Evolutionary conservation across 352 stramenopile genomes (phyloP).

Genomic region (Globisporangium heterothallicum): DNA sequence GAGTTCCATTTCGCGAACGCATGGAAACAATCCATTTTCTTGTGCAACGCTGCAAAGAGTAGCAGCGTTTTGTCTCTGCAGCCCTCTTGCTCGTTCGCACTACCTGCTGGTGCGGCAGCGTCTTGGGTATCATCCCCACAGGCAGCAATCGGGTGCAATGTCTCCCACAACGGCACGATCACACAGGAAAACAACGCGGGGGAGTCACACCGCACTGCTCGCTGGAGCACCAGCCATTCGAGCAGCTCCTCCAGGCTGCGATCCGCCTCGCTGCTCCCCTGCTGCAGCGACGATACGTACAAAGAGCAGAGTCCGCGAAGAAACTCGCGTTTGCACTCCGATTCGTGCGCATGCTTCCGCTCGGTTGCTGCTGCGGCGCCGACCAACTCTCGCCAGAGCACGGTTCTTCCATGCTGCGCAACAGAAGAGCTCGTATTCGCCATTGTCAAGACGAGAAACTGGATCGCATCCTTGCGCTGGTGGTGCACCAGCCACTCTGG

Average conservation of each 20-base stretch:
- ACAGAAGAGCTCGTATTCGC: background rate
- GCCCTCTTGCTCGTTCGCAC: background rate
- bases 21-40: conserved; percentile 10
- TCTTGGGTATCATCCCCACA: background rate
- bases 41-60: conserved; percentile 2
- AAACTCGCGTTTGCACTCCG: background rate
- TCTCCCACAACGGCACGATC: background rate
- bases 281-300: background rate
- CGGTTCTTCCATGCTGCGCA: background rate
- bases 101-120: no score
- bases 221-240: conserved; percentile 3
- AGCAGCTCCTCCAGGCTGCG: background rate
- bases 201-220: conserved; percentile 7
- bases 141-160: no score
- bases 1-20: conserved; percentile 33
- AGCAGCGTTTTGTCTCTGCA: background rate
- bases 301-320: background rate
- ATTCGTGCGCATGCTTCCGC: background rate
- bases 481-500: conserved; percentile 25
- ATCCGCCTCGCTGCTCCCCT: no score
- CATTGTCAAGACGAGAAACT: conserved; percentile 5
- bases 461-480: conserved; percentile 19
- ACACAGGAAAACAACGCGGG: conserved; percentile 2
- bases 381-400: conserved; percentile 3
- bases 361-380: background rate